Evolutionary conservation across 176 grass and related monocot genomes (phyloP), one percentile per base, ranked within the genome.

Genomic region (Raddia distichophylla): DNA sequence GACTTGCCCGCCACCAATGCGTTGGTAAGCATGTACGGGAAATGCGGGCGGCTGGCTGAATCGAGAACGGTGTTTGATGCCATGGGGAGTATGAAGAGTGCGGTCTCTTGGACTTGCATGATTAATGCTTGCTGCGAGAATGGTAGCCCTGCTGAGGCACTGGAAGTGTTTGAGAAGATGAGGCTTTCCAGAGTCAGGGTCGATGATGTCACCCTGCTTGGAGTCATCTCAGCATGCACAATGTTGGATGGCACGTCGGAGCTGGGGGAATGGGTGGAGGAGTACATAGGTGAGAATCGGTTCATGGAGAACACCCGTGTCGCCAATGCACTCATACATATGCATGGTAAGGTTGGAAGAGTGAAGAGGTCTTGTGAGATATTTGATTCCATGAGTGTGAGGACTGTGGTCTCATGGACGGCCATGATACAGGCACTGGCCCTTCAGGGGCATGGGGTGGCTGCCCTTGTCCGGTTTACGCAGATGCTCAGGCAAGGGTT

Each of bases 401-500:
- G 73, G 86, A 87, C 59, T 2, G 66, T 91, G 47, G 81, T 94
- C 20, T 83, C 86, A 3, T 94, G 91, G 91, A 88, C 88, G 0
- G 73, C 86, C 19, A 46, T 91, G 72, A 86, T 88, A 74, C 89
- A 91, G 32, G 83, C 76, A 0, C 78, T 94, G 3, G 67, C 92
- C 12, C 49, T 89, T 83, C 84, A 91, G 18, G 89, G 89, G 0
- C 83, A 94, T 56, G 86, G 75, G 3, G 22, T 67, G n/a, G 76
- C 83, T 42, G 83, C 89, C 1, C 86, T 94, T 73, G 67, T 86
- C n/a, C 42, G 77, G 37, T 94, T 89, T 51, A 48, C 67, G 0
- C 92, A 91, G 76, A 89, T 94, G 92, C 92, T 89, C 49, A 78
- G 80, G 42, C 75, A 94, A 79, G 86, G 92, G 37, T 87, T 91